These are phyloP conservation scores for Rossbeevera mucosa DNA, from an alignment of 768 basidiomycete species.

Conservation along the genomic window DNA sequence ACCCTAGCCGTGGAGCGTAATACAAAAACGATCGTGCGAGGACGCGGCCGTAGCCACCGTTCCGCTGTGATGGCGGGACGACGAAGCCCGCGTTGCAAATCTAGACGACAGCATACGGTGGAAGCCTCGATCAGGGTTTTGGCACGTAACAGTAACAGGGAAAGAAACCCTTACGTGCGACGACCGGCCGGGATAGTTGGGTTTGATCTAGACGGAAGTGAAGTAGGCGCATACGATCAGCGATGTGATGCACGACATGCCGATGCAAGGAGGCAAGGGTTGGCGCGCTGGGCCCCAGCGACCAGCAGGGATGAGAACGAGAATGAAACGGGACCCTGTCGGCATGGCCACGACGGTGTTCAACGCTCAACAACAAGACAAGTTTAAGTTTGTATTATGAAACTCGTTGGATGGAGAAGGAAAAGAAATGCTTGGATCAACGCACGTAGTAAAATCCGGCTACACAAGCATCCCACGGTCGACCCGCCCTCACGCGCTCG, in stretches of 20 bases:
- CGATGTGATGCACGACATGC: background rate
- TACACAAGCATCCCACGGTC: conserved; percentile 64
- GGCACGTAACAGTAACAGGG: background rate
- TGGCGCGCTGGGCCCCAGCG: background rate
- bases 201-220: conserved; percentile 52
- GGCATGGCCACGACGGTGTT: background rate
- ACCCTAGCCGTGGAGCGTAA: conserved; percentile 76
- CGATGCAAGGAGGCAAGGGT: background rate
- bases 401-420: background rate
- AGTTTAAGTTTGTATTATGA: background rate
- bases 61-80: conserved; percentile 59
- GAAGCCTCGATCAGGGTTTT: background rate
- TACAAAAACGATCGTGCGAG: conserved; percentile 76
- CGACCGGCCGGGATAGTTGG: conserved; percentile 86
- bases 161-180: conserved; percentile 71
- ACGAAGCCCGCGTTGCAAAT: conserved; percentile 91
- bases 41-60: conserved; percentile 60
- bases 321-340: background rate
- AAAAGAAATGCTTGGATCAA: background rate
- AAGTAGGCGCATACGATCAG: background rate
- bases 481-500: conserved; percentile 42
- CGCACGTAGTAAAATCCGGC: conserved; percentile 78
- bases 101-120: conserved; percentile 30
- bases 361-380: no score
- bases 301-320: background rate